phyloP scores from a whole-genome alignment of 345 rosid genomes.

The Melastoma malabathricum region DNA sequence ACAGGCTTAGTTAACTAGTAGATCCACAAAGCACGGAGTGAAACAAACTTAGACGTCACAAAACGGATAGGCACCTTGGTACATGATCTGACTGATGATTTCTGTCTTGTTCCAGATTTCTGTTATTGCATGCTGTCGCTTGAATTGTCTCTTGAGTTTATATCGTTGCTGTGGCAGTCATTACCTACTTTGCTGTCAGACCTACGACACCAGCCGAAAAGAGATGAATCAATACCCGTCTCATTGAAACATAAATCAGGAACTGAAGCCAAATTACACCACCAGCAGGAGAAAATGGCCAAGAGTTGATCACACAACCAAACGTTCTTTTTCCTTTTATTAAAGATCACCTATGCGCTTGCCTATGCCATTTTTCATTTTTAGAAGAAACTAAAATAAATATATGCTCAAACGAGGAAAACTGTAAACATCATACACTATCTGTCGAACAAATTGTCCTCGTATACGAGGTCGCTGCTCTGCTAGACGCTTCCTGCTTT shows the following conservation, averaged over 20 bases:
- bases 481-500: conserved; percentile 52
- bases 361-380: background rate
- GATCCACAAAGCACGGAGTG: too few relatives aligned
- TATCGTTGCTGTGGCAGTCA: conserved; percentile 23
- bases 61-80: background rate
- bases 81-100: conserved; percentile 1
- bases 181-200: conserved; percentile 16
- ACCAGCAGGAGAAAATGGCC: too few relatives aligned
- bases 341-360: background rate
- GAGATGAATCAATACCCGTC: background rate
- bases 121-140: conserved; percentile 15
- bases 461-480: conserved; percentile 50
- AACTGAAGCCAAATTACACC: too few relatives aligned
- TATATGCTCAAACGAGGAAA: background rate
- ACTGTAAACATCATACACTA: conserved; percentile 8
- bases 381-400: background rate
- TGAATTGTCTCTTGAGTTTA: conserved; percentile 16
- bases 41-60: background rate
- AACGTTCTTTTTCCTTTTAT: too few relatives aligned
- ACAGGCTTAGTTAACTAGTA: too few relatives aligned
- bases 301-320: too few relatives aligned
- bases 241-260: background rate
- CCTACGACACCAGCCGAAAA: conserved; percentile 10
- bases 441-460: conserved; percentile 53
- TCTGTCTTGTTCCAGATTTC: background rate